Base-by-base conservation (phyloP, 495 filamentous ascomycete species). In the Penicillium verhagenii region DNA sequence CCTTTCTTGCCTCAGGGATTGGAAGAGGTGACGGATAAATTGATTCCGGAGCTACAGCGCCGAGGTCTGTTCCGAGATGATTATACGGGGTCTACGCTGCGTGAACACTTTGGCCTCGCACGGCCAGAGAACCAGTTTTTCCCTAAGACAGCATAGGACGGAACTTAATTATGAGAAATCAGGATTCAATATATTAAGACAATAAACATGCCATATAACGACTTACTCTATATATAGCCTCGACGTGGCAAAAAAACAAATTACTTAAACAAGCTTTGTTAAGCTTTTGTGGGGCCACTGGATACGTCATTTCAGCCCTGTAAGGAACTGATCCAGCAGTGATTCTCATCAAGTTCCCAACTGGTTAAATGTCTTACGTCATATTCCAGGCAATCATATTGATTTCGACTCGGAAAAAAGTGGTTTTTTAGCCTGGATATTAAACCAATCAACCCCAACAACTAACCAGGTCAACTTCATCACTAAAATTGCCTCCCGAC, bases 71-170 rank as follows among this genome's bases (percentile, higher is more conserved):
- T 83, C 63, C 69, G 79, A 13, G 52, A 71, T 11, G 80, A 83
- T 8, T 74, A 74, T 53, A 51, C 61, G 8, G 72, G 68, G 2
- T 64, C 61, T 16, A 74, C 62, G 29, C 57, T 81, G 57, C 63
- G 77, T 25, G 80, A 82, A 59, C 79, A 82, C 56, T 64, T 79
- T 33, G 79, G 79, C 6, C 67, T 83, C 19, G 67, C 72, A 23
- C 67, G 78, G 18, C 79, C 78, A 13, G 59, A 67, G 56, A 83
- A 82, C 52, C 72, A 67, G 19, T 83, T 80, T 64, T 83, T 81
- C 37, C 4, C 33, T n/a, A 16, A n/a, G 10, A n/a, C n/a, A n/a
- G n/a, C n/a, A n/a, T n/a, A n/a, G n/a, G n/a, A n/a, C n/a, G n/a
- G n/a, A n/a, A n/a, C n/a, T n/a, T n/a, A n/a, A n/a, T n/a, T n/a